Percentiles rank a stretch among this genome's conserved stretches.
phyloP scores from a whole-genome alignment of 257 asterid species.

The Jasminum sambac region DNA sequence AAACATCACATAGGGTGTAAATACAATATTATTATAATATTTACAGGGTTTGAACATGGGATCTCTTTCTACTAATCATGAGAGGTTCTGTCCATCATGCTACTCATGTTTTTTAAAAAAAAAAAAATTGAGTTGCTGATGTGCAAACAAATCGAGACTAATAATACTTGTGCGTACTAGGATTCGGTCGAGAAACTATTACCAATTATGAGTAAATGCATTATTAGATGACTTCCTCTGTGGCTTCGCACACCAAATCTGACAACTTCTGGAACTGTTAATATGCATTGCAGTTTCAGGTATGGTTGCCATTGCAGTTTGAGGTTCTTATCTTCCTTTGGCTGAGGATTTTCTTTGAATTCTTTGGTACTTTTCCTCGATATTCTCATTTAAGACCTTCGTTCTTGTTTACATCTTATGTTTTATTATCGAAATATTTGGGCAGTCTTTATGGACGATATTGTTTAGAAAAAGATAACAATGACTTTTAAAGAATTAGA shows the following conservation, averaged over 20 bases:
- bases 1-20: too few species aligned
- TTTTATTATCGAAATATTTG: background rate
- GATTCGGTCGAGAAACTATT: background rate
- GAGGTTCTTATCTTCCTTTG: constrained; percentile 35
- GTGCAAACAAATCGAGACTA: background rate
- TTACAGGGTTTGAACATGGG: too few species aligned
- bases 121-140: background rate
- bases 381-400: constrained; percentile 1
- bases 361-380: constrained; percentile 5
- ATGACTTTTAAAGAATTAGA: too few species aligned
- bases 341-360: background rate
- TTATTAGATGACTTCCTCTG: background rate
- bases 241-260: background rate
- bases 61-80: too few species aligned
- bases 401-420: background rate
- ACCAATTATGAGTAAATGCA: background rate
- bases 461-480: too few species aligned
- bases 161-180: too few species aligned
- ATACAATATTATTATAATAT: too few species aligned
- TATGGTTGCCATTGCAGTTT: constrained; percentile 26
- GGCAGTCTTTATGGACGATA: too few species aligned
- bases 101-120: too few species aligned
- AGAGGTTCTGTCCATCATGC: too few species aligned
- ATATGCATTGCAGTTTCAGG: constrained; percentile 71
- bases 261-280: constrained; percentile 15